Percentiles rank a stretch among this genome's conserved stretches.
Evolutionary conservation across 2,329 filamentous ascomycete genomes (phyloP).

Genomic region (Claviceps sorghi): DNA sequence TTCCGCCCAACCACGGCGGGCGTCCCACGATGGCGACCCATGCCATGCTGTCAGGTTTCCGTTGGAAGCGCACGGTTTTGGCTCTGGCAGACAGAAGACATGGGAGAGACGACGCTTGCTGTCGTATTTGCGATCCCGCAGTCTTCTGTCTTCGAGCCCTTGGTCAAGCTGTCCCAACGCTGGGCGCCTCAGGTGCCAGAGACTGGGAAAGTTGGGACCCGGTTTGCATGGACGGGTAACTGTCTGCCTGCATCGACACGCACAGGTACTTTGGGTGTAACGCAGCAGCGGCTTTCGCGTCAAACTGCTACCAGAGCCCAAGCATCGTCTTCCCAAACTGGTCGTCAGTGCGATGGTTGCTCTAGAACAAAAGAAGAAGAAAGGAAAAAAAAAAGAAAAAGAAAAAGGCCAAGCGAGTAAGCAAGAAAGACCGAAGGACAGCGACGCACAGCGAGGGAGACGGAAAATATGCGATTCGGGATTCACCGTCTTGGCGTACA

Average conservation of each 20-base stretch:
- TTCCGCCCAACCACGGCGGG: background rate
- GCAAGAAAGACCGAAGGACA: background rate
- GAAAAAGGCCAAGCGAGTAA: background rate
- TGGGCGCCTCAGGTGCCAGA: background rate
- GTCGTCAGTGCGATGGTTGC: slow-evolving; percentile 6
- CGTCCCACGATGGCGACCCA: background rate
- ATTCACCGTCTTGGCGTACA: background rate
- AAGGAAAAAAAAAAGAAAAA: background rate
- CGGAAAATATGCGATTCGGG: background rate
- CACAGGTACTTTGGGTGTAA: background rate
- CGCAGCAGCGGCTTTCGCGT: background rate
- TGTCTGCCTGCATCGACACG: background rate
- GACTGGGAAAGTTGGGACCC: background rate
- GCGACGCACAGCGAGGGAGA: background rate
- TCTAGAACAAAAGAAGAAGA: background rate
- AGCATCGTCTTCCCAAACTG: slow-evolving; percentile 1
- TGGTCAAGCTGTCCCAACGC: too few species aligned
- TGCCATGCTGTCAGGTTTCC: background rate
- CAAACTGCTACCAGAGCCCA: background rate
- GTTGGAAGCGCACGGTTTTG: background rate
- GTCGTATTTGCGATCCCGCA: too few species aligned
- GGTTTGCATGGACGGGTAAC: background rate
- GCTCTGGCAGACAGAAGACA: too few species aligned
- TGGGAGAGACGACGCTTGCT: too few species aligned
- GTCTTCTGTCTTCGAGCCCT: too few species aligned